phyloP scores from a whole-genome alignment of 2,329 filamentous ascomycete species.

The Aurifilum marmelostoma region DNA sequence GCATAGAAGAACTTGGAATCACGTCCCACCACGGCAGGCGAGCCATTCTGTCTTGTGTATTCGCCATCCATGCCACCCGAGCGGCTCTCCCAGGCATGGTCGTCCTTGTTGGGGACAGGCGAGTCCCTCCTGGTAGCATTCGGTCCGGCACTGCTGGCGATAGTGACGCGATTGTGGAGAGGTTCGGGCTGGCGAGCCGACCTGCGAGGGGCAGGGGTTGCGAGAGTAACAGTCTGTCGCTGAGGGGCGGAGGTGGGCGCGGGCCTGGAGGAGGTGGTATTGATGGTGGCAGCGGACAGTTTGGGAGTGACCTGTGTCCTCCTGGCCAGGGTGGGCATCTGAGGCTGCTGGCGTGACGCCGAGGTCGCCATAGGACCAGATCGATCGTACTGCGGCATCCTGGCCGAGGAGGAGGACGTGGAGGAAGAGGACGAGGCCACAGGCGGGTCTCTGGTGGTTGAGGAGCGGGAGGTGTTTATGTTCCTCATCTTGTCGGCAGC shows the following conservation, averaged over 20 bases:
- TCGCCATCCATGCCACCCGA: conserved; percentile 39
- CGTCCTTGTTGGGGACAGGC: conserved; percentile 45
- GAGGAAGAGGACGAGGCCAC: background rate
- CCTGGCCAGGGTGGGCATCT: conserved; percentile 71
- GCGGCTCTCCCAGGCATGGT: conserved; percentile 52
- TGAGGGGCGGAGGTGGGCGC: conserved; percentile 24
- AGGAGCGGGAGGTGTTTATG: conserved; percentile 28
- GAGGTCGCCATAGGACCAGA: conserved; percentile 48
- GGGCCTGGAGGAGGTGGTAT: conserved; percentile 33
- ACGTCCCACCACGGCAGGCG: conserved; percentile 37
- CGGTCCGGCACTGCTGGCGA: conserved; percentile 36
- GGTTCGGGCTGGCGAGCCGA: conserved; percentile 35
- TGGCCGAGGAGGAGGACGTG: conserved; percentile 18
- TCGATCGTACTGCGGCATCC: conserved; percentile 29
- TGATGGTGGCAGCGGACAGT: conserved; percentile 49
- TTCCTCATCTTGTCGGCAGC: conserved; percentile 36
- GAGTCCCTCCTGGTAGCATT: conserved; percentile 33
- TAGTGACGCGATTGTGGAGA: conserved; percentile 19
- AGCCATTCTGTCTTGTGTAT: conserved; percentile 35
- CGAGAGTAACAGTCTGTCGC: conserved; percentile 39
- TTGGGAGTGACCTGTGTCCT: conserved; percentile 58
- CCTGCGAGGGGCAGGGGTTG: conserved; percentile 48
- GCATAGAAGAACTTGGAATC: conserved; percentile 90
- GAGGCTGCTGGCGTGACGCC: conserved; percentile 51
- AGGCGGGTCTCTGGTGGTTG: conserved; percentile 25